These are phyloP conservation scores for Colletotrichum noveboracense DNA, from an alignment of 2,329 filamentous ascomycete genomes.

Conservation along the genomic window DNA sequence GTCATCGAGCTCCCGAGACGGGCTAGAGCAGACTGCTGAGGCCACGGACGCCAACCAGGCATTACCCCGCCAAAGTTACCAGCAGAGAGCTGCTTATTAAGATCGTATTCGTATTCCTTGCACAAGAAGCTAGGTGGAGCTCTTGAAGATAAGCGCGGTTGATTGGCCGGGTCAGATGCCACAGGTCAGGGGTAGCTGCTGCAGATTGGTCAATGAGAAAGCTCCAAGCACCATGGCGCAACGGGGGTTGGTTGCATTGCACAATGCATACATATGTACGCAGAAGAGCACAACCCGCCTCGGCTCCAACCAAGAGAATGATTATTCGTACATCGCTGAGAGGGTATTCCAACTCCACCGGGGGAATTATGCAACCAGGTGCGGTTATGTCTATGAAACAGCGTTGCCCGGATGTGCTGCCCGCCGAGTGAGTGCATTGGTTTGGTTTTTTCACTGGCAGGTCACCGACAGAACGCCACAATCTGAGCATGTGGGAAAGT, in stretches of 20 bases:
- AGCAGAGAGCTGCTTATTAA: neutral
- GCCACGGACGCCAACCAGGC: neutral
- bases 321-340: neutral
- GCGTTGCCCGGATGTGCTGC: neutral
- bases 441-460: neutral
- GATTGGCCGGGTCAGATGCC: neutral
- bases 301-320: neutral
- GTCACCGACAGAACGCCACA: conserved; percentile 4
- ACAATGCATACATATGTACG: neutral
- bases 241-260: neutral
- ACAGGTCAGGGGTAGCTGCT: neutral
- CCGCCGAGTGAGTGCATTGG: neutral
- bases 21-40: neutral
- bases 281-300: neutral
- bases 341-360: neutral
- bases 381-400: neutral
- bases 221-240: neutral
- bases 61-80: neutral
- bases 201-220: conserved; percentile 2
- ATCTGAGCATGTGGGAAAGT: neutral
- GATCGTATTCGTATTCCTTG: conserved; percentile 12
- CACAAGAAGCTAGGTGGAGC: neutral
- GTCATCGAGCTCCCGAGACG: neutral
- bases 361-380: neutral
- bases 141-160: neutral